Percentiles rank a stretch among this genome's conserved stretches.
Conservation (phyloP, 2,329 filamentous ascomycete genomes). For the Penicillium sp. region DNA sequence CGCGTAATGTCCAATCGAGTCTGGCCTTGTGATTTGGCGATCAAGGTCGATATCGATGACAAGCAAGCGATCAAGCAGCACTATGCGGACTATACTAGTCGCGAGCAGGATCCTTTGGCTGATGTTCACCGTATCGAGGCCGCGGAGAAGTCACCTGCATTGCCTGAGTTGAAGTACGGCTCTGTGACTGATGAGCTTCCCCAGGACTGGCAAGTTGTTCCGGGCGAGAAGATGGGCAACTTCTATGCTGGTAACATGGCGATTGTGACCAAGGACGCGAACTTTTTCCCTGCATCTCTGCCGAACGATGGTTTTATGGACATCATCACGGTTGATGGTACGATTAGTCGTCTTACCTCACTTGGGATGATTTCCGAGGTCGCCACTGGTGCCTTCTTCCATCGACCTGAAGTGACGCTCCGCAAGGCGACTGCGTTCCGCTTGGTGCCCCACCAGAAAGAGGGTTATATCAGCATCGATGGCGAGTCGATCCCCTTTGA, state of each 20-base stretch:
- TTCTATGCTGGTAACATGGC: constrained; percentile 96
- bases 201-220: constrained; percentile 70
- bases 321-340: constrained; percentile 75
- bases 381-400: constrained; percentile 73
- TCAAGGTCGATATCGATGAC: constrained; percentile 76
- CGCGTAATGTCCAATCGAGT: constrained; percentile 72
- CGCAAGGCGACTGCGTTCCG: constrained; percentile 85
- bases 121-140: constrained; percentile 29
- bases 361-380: constrained; percentile 70
- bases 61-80: constrained; percentile 73
- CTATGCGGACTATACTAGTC: constrained; percentile 56
- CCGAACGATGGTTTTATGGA: constrained; percentile 85
- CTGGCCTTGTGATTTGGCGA: constrained; percentile 85
- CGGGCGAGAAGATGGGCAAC: constrained; percentile 77
- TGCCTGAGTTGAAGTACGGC: constrained; percentile 76
- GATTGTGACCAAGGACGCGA: constrained; percentile 81
- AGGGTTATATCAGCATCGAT: constrained; percentile 91
- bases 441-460: constrained; percentile 69
- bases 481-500: constrained; percentile 85
- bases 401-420: constrained; percentile 74
- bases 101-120: constrained; percentile 28
- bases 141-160: constrained; percentile 50
- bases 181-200: constrained; percentile 76
- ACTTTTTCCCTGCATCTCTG: constrained; percentile 78
- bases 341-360: constrained; percentile 65